Evolutionary conservation across 768 basidiomycete species (phyloP).

Genomic region (Rickenella mellea): DNA sequence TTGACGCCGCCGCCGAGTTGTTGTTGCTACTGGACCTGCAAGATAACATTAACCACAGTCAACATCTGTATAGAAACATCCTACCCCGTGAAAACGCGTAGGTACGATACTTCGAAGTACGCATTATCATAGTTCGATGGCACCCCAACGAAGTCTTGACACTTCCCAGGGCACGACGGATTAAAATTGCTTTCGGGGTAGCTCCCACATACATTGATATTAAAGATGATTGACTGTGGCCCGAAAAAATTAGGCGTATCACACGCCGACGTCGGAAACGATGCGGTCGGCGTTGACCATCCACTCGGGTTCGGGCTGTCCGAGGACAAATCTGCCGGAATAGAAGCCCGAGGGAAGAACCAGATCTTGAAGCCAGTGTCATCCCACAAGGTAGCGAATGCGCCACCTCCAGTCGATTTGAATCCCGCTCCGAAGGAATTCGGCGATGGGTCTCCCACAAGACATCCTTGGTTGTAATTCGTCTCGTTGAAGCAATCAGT

Average conservation of each 20-base stretch:
- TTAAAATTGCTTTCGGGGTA: slow-evolving; percentile 40
- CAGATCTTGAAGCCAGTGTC: slow-evolving; percentile 35
- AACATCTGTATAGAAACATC: neutral
- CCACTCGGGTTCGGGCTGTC: slow-evolving; percentile 25
- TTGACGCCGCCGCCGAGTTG: too few species aligned
- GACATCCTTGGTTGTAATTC: slow-evolving; percentile 13
- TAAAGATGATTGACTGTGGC: slow-evolving; percentile 27
- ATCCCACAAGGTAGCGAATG: slow-evolving; percentile 22
- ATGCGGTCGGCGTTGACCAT: slow-evolving; percentile 33
- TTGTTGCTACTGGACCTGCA: too few species aligned
- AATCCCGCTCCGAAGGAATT: slow-evolving; percentile 24
- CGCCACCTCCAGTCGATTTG: slow-evolving; percentile 26
- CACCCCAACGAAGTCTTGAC: slow-evolving; percentile 52
- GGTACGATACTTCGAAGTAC: slow-evolving; percentile 63
- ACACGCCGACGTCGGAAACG: slow-evolving; percentile 26
- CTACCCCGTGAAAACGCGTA: slow-evolving; percentile 39
- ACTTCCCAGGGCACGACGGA: too few species aligned
- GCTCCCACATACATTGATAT: slow-evolving; percentile 19
- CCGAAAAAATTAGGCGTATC: slow-evolving; percentile 25
- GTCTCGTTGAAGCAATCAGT: slow-evolving; percentile 4
- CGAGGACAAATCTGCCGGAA: slow-evolving; percentile 26
- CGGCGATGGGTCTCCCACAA: slow-evolving; percentile 14
- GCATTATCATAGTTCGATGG: slow-evolving; percentile 53
- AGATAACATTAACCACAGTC: too few species aligned
- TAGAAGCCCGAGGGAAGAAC: slow-evolving; percentile 28